These are phyloP conservation scores for Calonectria pseudoturangicola DNA, from an alignment of 2,329 filamentous ascomycete species.

Conservation along the genomic window DNA sequence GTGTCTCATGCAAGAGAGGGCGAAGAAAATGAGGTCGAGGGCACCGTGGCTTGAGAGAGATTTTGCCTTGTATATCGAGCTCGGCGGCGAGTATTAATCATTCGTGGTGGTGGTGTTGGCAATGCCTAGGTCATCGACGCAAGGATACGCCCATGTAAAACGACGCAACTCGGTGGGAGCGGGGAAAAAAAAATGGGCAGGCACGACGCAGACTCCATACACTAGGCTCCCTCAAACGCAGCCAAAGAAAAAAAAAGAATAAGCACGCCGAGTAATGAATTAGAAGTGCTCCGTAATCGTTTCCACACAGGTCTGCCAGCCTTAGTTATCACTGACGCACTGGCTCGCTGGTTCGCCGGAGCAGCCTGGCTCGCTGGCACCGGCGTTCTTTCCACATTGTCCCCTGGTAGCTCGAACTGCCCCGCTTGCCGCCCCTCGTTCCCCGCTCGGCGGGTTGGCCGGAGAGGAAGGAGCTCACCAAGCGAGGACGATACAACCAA, in stretches of 20 bases:
- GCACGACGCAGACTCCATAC: background rate
- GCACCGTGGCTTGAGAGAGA: slow-evolving; percentile 18
- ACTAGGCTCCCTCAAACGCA: background rate
- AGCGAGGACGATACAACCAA: background rate
- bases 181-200: slow-evolving; percentile 30
- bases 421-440: slow-evolving; percentile 26
- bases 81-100: slow-evolving; percentile 16
- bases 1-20: background rate
- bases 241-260: background rate
- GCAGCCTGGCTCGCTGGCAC: slow-evolving; percentile 28
- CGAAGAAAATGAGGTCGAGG: background rate
- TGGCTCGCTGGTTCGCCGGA: slow-evolving; percentile 24
- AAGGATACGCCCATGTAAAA: slow-evolving; percentile 21
- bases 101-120: slow-evolving; percentile 24
- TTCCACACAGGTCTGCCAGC: slow-evolving; percentile 2
- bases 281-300: slow-evolving; percentile 37
- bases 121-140: background rate
- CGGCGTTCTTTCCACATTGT: slow-evolving; percentile 35
- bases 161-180: slow-evolving; percentile 6
- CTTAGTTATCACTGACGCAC: slow-evolving; percentile 30
- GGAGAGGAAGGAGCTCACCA: background rate
- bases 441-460: slow-evolving; percentile 17
- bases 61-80: slow-evolving; percentile 21
- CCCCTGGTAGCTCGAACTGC: slow-evolving; percentile 3
- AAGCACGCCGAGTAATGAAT: slow-evolving; percentile 28